phyloP scores from a whole-genome alignment of 2,329 filamentous ascomycete species.

The Arthroderma sp. region DNA sequence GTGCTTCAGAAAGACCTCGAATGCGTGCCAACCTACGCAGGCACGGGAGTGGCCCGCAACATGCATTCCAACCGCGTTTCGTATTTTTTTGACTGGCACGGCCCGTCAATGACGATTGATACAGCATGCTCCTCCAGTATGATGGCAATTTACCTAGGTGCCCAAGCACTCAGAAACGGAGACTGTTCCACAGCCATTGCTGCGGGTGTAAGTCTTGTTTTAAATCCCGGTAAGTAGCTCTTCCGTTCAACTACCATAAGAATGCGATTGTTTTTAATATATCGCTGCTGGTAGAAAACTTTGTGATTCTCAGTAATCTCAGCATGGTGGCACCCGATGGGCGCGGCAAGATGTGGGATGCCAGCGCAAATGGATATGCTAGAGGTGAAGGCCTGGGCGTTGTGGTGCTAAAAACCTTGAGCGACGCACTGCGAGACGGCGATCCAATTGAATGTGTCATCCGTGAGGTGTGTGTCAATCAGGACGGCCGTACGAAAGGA shows the following conservation, averaged over 20 bases:
- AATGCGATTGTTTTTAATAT: no score
- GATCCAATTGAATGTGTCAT: constrained; percentile 35
- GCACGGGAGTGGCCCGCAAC: constrained; percentile 22
- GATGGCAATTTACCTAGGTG: constrained; percentile 12
- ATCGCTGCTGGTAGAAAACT: no score
- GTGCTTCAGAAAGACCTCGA: not conserved
- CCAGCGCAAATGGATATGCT: constrained; percentile 32
- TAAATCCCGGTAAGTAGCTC: constrained; percentile 16
- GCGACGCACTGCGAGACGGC: constrained; percentile 29
- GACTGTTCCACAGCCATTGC: constrained; percentile 14
- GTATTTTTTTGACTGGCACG: constrained; percentile 12
- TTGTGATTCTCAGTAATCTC: constrained; percentile 18
- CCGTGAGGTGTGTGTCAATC: constrained; percentile 27
- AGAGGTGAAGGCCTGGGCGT: constrained; percentile 34
- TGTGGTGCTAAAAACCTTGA: constrained; percentile 31
- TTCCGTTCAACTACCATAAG: constrained; percentile 14
- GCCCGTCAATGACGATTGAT: constrained; percentile 13
- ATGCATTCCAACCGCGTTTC: constrained; percentile 21
- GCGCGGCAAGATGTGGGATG: constrained; percentile 23
- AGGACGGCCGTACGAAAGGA: constrained; percentile 33
- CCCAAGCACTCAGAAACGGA: constrained; percentile 11
- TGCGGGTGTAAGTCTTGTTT: constrained; percentile 21
- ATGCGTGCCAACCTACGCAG: constrained; percentile 18
- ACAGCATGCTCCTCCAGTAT: constrained; percentile 15
- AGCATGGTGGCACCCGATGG: constrained; percentile 25